These are phyloP conservation scores for Ogataea ramenticola DNA, from an alignment of 805 yeast genomes.

Conservation along the genomic window DNA sequence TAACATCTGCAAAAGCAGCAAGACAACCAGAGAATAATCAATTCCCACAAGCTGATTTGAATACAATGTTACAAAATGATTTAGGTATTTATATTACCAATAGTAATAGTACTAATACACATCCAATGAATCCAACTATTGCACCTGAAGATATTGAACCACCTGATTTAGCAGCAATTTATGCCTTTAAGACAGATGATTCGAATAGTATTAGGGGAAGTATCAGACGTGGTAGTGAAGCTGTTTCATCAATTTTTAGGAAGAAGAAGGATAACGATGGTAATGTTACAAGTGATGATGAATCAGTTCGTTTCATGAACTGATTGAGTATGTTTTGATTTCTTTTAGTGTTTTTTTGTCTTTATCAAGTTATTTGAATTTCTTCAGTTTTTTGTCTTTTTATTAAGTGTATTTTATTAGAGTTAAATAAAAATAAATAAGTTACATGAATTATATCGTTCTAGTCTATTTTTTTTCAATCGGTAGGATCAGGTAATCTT, in stretches of 20 bases:
- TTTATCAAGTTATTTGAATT: no score
- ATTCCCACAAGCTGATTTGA: no score
- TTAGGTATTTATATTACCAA: conserved; percentile 1
- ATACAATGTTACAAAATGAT: conserved; percentile 1
- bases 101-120: neutral
- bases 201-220: conserved; percentile 29
- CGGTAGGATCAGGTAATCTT: conserved; percentile 55
- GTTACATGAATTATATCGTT: no score
- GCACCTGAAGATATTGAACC: conserved; percentile 26
- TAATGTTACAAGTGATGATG: conserved; percentile 18
- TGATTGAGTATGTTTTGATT: no score
- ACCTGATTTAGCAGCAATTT: conserved; percentile 28
- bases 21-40: conserved; percentile 15
- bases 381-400: no score
- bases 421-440: no score
- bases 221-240: conserved; percentile 35
- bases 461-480: conserved; percentile 1
- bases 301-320: conserved; percentile 20
- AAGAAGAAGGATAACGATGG: conserved; percentile 8
- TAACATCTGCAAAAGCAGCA: conserved; percentile 15
- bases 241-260: conserved; percentile 28
- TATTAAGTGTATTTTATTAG: no score
- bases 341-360: no score
- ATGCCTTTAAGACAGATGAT: conserved; percentile 27
- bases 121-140: conserved; percentile 10